Conservation (phyloP, 1,284 basidiomycete species). For the Trametes hirsuta region DNA sequence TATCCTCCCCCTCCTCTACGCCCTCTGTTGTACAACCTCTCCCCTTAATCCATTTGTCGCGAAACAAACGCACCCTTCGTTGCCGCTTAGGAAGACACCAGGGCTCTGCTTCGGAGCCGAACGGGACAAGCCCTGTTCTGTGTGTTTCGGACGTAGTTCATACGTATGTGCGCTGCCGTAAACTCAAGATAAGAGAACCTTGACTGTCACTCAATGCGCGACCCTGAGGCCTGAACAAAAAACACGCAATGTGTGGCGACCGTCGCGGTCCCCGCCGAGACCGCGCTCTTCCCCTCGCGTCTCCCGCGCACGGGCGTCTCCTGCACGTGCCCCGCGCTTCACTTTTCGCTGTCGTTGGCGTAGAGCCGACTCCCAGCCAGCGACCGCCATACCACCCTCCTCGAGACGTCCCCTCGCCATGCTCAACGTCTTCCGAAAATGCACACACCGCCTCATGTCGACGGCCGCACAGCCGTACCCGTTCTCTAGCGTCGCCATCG, state of each 20-base stretch:
- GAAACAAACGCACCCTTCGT: background rate
- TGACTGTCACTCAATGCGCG: background rate
- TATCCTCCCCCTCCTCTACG: background rate
- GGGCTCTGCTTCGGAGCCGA: constrained; percentile 2
- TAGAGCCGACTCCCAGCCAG: background rate
- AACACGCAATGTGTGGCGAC: constrained; percentile 5
- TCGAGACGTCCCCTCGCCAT: constrained; percentile 20
- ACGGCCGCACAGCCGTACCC: constrained; percentile 60
- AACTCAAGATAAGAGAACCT: constrained; percentile 2
- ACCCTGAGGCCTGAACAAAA: background rate
- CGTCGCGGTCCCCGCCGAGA: background rate
- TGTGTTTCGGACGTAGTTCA: constrained; percentile 3
- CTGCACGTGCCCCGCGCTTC: constrained; percentile 20
- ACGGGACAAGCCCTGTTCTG: background rate
- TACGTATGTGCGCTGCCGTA: constrained; percentile 7
- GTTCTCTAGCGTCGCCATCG: constrained; percentile 72
- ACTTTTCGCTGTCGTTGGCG: constrained; percentile 14
- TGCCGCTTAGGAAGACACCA: background rate
- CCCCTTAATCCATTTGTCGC: background rate
- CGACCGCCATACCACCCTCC: background rate
- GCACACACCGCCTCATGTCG: constrained; percentile 44
- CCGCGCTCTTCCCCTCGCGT: background rate
- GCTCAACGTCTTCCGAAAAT: constrained; percentile 32
- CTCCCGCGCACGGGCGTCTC: constrained; percentile 12
- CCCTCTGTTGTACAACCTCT: background rate